Evolutionary conservation across 306 rosid species (phyloP).

Genomic region (Corylus americana): DNA sequence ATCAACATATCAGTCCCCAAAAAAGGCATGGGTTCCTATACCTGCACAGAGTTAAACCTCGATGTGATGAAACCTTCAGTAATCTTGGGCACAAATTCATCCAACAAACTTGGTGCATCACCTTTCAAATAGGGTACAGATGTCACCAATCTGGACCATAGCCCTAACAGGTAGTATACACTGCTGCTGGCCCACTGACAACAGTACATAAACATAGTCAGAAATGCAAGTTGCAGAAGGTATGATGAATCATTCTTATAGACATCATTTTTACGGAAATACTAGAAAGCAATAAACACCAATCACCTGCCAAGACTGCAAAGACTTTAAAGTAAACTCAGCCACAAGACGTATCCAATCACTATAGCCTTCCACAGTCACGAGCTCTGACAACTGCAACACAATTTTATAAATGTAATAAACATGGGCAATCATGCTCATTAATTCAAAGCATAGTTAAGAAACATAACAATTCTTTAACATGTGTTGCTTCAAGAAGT

Average conservation of each 20-base stretch:
- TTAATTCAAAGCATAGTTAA: not conserved
- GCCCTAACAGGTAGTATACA: constrained; percentile 91
- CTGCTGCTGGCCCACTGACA: constrained; percentile 99
- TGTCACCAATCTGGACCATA: constrained; percentile 98
- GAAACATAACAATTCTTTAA: not conserved
- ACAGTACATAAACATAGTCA: constrained; percentile 40
- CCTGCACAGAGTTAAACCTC: constrained; percentile 96
- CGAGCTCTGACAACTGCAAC: constrained; percentile 89
- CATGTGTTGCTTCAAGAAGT: not conserved
- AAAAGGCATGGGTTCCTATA: constrained; percentile 36
- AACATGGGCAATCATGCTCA: constrained; percentile 9
- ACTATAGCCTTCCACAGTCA: constrained; percentile 84
- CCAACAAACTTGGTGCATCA: constrained; percentile 97
- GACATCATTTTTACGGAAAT: constrained; percentile 17
- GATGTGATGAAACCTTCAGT: constrained; percentile 95
- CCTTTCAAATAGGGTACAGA: constrained; percentile 99
- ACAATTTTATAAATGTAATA: constrained; percentile 29
- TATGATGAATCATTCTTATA: constrained; percentile 15
- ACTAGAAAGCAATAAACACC: constrained; percentile 17
- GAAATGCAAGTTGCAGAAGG: constrained; percentile 29
- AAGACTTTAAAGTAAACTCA: constrained; percentile 87
- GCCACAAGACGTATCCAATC: constrained; percentile 94
- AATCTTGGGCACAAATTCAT: constrained; percentile 97
- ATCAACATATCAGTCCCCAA: constrained; percentile 18
- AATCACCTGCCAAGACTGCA: constrained; percentile 81